These are phyloP conservation scores for Salix dunnii DNA, from an alignment of 345 rosid species.

Conservation along the genomic window DNA sequence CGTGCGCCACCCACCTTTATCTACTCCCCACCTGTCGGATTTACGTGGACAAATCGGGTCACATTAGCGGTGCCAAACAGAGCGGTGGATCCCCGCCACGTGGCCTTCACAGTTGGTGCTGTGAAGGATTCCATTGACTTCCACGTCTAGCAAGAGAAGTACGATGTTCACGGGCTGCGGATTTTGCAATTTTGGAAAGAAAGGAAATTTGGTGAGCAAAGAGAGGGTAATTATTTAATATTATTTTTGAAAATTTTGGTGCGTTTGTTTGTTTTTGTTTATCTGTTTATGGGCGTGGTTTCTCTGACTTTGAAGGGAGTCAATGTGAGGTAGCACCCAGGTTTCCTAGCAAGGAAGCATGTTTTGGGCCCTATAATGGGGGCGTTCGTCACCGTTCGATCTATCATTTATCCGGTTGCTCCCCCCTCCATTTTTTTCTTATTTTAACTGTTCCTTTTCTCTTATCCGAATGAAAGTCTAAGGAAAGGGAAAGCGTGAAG, in stretches of 20 bases:
- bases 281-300: neutral
- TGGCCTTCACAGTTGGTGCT: neutral
- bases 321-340: slow-evolving; percentile 13
- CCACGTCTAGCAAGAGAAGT: neutral
- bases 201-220: neutral
- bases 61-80: slow-evolving; percentile 25
- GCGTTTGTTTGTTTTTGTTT: neutral
- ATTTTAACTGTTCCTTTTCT: neutral
- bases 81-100: slow-evolving; percentile 7
- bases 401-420: neutral
- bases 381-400: neutral
- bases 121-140: slow-evolving; percentile 1
- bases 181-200: neutral
- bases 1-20: slow-evolving; percentile 13
- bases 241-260: neutral
- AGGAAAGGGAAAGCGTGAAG: neutral
- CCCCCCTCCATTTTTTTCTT: too few species aligned
- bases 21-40: slow-evolving; percentile 17
- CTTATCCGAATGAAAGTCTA: neutral
- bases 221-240: neutral
- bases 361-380: slow-evolving; percentile 21
- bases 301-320: slow-evolving; percentile 27
- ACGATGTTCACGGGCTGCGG: neutral
- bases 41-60: slow-evolving; percentile 3
- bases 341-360: slow-evolving; percentile 32